phyloP scores from a whole-genome alignment of 768 basidiomycete species.

The Boletellus sp. region DNA sequence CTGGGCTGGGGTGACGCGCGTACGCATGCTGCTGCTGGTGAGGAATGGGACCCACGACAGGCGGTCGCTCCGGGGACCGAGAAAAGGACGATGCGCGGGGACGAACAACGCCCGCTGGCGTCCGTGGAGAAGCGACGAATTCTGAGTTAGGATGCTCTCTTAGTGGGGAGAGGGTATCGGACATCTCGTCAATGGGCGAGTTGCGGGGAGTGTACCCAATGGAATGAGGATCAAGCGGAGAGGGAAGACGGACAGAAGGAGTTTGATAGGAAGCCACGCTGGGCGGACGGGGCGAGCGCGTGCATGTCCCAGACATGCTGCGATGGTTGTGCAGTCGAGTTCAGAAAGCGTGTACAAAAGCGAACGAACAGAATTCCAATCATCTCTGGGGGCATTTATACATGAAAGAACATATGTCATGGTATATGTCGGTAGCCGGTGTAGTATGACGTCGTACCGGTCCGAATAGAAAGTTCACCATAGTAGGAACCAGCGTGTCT shows the following conservation, averaged over 20 bases:
- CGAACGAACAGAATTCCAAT: constrained; percentile 4
- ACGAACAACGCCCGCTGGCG: background rate
- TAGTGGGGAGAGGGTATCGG: constrained; percentile 16
- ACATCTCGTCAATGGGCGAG: constrained; percentile 11
- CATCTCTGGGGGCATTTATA: constrained; percentile 11
- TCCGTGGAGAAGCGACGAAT: constrained; percentile 1
- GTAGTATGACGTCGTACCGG: constrained; percentile 12
- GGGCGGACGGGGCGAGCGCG: constrained; percentile 12
- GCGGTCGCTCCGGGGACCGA: constrained; percentile 14
- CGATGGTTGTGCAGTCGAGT: background rate
- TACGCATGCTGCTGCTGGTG: constrained; percentile 5
- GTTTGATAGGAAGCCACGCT: constrained; percentile 7
- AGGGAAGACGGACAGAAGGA: constrained; percentile 18
- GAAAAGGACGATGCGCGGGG: constrained; percentile 13
- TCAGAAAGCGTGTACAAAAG: background rate
- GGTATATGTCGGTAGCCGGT: constrained; percentile 2
- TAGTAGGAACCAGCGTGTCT: too few species aligned
- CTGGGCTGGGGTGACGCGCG: constrained; percentile 9
- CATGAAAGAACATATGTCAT: background rate
- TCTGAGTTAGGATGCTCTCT: constrained; percentile 12
- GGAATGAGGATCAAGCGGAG: constrained; percentile 19
- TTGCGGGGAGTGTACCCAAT: constrained; percentile 1
- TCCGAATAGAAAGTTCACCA: constrained; percentile 9
- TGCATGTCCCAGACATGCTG: constrained; percentile 3
- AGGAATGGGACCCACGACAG: background rate